Conservation (phyloP, 164 flowering plant species). For the Magnolia changhungtana region DNA sequence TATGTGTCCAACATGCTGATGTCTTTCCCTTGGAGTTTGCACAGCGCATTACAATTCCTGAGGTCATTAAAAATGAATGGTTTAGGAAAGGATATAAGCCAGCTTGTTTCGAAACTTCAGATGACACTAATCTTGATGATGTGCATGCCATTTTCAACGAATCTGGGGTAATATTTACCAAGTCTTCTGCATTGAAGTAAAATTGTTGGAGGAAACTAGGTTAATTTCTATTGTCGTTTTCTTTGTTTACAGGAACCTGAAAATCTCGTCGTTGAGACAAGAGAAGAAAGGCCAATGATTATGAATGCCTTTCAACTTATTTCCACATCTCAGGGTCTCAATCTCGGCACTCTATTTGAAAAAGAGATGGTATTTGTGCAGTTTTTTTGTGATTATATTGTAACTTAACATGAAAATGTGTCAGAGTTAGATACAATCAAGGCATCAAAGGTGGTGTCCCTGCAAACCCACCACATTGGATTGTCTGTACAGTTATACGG, state of each 20-base stretch:
- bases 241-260: slow-evolving; percentile 41
- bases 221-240: not conserved
- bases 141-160: slow-evolving; percentile 73
- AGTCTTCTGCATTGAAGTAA: not conserved
- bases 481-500: too few relatives aligned
- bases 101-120: slow-evolving; percentile 60
- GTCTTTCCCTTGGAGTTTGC: not conserved
- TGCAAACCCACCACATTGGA: too few relatives aligned
- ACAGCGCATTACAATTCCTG: slow-evolving; percentile 81
- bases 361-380: slow-evolving; percentile 65
- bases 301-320: slow-evolving; percentile 98
- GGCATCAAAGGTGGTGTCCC: too few relatives aligned
- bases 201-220: not conserved
- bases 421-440: too few relatives aligned
- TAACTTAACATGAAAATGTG: not conserved
- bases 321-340: slow-evolving; percentile 94
- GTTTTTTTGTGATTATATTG: not conserved
- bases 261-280: slow-evolving; percentile 83
- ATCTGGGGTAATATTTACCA: slow-evolving; percentile 43
- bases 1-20: not conserved
- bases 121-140: slow-evolving; percentile 63
- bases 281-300: slow-evolving; percentile 68
- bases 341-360: slow-evolving; percentile 77
- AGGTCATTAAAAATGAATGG: slow-evolving; percentile 95
- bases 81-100: slow-evolving; percentile 93